phyloP scores from a whole-genome alignment of 129 eudicot species.

The Kitagawia praeruptora region DNA sequence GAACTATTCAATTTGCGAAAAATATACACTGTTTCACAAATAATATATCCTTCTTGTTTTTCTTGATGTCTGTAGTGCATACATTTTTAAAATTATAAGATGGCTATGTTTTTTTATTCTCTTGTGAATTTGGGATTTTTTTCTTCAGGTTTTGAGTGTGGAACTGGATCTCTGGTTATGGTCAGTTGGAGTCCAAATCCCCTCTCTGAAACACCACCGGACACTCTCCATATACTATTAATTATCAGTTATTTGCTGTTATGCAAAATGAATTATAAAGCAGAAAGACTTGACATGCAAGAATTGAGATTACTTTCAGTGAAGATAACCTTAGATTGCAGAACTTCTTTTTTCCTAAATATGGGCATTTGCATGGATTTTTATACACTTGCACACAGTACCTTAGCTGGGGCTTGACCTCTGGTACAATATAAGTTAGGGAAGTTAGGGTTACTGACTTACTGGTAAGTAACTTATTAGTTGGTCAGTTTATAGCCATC shows the following conservation, averaged over 20 bases:
- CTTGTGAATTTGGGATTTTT: background rate
- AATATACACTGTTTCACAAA: background rate
- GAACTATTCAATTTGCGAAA: background rate
- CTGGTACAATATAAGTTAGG: background rate
- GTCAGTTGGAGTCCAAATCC: slow-evolving; percentile 58
- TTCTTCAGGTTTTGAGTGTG: slow-evolving; percentile 75
- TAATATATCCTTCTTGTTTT: background rate
- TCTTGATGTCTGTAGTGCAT: background rate
- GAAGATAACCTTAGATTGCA: background rate
- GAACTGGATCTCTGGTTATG: slow-evolving; percentile 97
- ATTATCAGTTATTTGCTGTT: slow-evolving; percentile 8
- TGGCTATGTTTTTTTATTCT: background rate
- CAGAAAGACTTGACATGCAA: background rate
- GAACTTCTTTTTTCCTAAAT: background rate
- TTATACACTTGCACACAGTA: background rate
- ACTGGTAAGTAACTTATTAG: background rate
- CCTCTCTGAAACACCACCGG: slow-evolving; percentile 79
- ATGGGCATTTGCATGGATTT: background rate
- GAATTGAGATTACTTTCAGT: background rate
- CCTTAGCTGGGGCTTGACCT: too few species aligned
- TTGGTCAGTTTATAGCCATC: background rate
- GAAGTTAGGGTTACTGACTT: background rate
- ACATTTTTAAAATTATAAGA: background rate
- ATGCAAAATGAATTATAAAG: background rate
- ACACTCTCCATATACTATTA: slow-evolving; percentile 74